Percentiles rank a stretch among this genome's conserved stretches.
These are phyloP conservation scores for Fusarium torreyae DNA, from an alignment of 2,329 filamentous ascomycete genomes.

Conservation along the genomic window DNA sequence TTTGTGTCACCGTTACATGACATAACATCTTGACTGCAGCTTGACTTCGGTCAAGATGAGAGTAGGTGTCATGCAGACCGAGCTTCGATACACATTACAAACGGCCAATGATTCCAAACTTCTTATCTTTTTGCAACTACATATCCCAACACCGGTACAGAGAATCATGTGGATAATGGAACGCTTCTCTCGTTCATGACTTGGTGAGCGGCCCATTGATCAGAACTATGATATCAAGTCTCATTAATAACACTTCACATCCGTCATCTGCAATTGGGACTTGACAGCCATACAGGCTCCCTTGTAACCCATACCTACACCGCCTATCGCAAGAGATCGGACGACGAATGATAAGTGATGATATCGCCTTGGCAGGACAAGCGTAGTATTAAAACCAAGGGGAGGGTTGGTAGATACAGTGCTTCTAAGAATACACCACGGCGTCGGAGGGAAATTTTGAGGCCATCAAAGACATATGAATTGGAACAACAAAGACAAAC, in stretches of 20 bases:
- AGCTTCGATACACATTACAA: constrained; percentile 7
- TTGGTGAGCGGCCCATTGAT: background rate
- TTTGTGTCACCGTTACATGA: constrained; percentile 21
- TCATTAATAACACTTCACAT: constrained; percentile 10
- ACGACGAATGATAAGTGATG: constrained; percentile 32
- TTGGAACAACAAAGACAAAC: constrained; percentile 23
- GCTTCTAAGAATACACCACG: constrained; percentile 30
- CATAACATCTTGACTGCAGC: constrained; percentile 16
- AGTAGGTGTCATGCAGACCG: constrained; percentile 33
- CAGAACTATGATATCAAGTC: too few species aligned
- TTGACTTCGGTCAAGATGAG: constrained; percentile 36
- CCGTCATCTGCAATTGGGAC: constrained; percentile 5
- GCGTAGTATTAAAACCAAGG: constrained; percentile 19
- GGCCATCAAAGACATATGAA: constrained; percentile 19
- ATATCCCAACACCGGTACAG: background rate
- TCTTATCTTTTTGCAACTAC: constrained; percentile 40
- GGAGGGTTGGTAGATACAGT: constrained; percentile 11
- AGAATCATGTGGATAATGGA: constrained; percentile 26
- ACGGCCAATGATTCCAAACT: constrained; percentile 36
- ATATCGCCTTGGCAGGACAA: constrained; percentile 11
- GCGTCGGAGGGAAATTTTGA: constrained; percentile 20
- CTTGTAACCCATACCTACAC: constrained; percentile 16
- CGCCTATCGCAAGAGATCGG: constrained; percentile 38
- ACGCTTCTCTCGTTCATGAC: background rate
- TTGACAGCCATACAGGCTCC: constrained; percentile 3